Conservation (phyloP, 2,329 filamentous ascomycete species). For the Cordyceps militaris region DNA sequence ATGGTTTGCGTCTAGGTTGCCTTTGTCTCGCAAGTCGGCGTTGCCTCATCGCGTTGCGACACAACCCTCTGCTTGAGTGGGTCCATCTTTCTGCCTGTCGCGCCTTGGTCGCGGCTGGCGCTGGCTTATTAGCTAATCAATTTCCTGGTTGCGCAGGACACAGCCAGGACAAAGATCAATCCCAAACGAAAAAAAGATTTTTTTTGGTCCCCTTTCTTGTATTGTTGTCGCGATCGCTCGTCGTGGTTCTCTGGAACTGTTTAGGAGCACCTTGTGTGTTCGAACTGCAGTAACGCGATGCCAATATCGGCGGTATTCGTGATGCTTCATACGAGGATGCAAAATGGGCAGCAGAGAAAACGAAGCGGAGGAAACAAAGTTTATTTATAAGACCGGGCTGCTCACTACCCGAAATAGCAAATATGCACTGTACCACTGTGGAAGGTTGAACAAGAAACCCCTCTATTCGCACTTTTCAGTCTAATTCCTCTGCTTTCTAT, state of each 20-base stretch:
- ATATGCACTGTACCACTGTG: not conserved
- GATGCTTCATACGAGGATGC: not conserved
- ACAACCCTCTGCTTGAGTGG: not conserved
- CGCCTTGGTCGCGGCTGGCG: not conserved
- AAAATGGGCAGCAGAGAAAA: not conserved
- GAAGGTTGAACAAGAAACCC: not conserved
- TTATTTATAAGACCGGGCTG: not conserved
- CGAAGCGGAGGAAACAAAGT: not conserved
- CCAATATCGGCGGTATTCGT: not conserved
- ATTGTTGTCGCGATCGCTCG: too few species aligned
- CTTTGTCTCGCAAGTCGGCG: not conserved
- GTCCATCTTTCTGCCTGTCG: not conserved
- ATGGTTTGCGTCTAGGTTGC: not conserved
- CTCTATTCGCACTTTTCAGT: too few species aligned
- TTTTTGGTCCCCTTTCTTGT: not conserved
- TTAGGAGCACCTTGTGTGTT: not conserved
- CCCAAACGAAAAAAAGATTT: not conserved
- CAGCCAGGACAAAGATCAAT: not conserved
- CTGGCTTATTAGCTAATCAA: slow-evolving; percentile 6
- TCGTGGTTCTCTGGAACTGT: not conserved
- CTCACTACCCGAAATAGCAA: not conserved
- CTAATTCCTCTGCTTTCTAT: too few species aligned
- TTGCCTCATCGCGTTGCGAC: slow-evolving; percentile 1
- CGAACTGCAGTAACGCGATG: not conserved
- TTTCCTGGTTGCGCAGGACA: too few species aligned